These are phyloP conservation scores for Trypanosoma lewisi DNA, from an alignment of 208 protist species.

Conservation along the genomic window DNA sequence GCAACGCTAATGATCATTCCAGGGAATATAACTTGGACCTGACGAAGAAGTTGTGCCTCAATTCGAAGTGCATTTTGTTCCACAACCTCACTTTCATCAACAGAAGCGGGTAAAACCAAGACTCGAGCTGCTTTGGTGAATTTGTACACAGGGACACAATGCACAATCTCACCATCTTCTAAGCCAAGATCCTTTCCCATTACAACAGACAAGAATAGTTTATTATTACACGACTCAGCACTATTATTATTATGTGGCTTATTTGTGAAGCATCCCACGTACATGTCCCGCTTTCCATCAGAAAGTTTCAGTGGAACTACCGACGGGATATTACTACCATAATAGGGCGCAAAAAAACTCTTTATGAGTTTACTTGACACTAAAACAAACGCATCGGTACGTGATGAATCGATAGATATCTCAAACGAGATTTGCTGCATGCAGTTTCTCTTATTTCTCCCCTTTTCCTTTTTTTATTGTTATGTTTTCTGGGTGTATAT, in stretches of 20 bases:
- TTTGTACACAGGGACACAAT: slow-evolving; percentile 48
- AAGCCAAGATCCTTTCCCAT: slow-evolving; percentile 59
- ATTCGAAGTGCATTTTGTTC: slow-evolving; percentile 87
- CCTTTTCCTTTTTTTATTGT: not conserved
- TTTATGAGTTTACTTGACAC: slow-evolving; percentile 56
- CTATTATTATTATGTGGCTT: slow-evolving; percentile 44
- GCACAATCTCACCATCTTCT: slow-evolving; percentile 46
- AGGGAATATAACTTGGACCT: slow-evolving; percentile 83
- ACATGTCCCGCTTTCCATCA: slow-evolving; percentile 43
- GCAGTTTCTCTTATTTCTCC: not conserved
- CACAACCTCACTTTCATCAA: slow-evolving; percentile 92
- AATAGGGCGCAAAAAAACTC: slow-evolving; percentile 40
- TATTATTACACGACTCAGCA: slow-evolving; percentile 39
- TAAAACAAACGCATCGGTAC: slow-evolving; percentile 69
- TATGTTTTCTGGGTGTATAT: too few species aligned
- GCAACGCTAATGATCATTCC: slow-evolving; percentile 70
- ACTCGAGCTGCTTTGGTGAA: slow-evolving; percentile 60
- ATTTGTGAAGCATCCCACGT: slow-evolving; percentile 69
- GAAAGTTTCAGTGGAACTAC: slow-evolving; percentile 63
- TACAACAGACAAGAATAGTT: slow-evolving; percentile 51
- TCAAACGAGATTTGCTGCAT: slow-evolving; percentile 49
- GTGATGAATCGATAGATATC: slow-evolving; percentile 45
- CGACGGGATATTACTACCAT: slow-evolving; percentile 36
- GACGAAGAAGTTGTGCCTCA: slow-evolving; percentile 74
- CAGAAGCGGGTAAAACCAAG: slow-evolving; percentile 72